Evolutionary conservation across 2,329 filamentous ascomycete genomes (phyloP), one percentile per base, ranked within the genome.

Genomic region (Pseudogymnoascus sp.): DNA sequence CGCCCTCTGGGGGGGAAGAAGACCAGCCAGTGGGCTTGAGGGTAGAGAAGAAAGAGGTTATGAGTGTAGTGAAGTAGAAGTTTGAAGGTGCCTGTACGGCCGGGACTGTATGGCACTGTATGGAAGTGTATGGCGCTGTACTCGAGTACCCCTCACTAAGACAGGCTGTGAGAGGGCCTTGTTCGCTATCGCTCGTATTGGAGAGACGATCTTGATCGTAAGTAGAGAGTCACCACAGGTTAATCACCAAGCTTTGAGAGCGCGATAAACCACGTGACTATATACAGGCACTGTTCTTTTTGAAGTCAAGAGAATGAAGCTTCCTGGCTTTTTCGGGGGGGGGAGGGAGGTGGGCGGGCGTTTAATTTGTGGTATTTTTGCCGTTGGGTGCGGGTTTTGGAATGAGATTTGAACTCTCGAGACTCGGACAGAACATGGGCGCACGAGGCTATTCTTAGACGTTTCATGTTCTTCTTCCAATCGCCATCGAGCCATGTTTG

Each of bases 401-500:
- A 59, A 36, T 59, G 55, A 59, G 55, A 59, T 59, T 59, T 59
- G 55, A 39, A 59, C 33, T 59, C 38, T 59, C 55, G 55, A 59
- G 55, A 59, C 55, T 59, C 55, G 55, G 33, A 36, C 33, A 59
- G 55, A 59, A 58, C 28, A 58, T 38, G 30, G 36, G 36, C 55
- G 33, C 55, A 59, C 36, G 55, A 39, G 5, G 55, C 30, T 59
- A 59, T 36, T 36, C 19, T 36, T 59, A 59, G 55, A 59, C 55
- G 55, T 59, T 59, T 59, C 55, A 59, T 36, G 36, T 59, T 39
- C 55, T 39, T 59, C 55, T 39, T 36, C 55, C 55, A 59, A 59
- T 59, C 55, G 35, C 30, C 30, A 25, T 59, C 30, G 55, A 35
- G 35, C 55, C 30, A 22, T 35, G 45, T 52, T 49, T 52, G 23